phyloP scores from a whole-genome alignment of 176 grass and related monocot genomes.

The Ampelocalamus luodianensis region DNA sequence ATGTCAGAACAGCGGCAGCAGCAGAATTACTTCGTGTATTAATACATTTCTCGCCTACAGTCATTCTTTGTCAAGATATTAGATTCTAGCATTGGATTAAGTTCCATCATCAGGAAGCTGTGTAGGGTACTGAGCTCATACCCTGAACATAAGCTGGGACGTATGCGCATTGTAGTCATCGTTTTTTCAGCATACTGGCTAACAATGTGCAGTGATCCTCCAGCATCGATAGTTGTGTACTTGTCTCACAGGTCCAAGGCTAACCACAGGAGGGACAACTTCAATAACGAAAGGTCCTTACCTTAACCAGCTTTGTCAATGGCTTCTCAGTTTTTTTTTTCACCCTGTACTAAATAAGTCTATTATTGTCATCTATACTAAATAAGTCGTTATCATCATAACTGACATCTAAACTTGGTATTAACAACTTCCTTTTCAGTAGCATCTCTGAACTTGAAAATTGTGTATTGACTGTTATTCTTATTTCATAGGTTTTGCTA shows the following conservation, averaged over 20 bases:
- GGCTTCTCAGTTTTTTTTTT: not conserved
- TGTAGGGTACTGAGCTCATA: not conserved
- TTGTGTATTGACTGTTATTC: too few relatives aligned
- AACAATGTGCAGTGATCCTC: not conserved
- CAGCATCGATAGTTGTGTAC: constrained; percentile 25
- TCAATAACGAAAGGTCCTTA: too few relatives aligned
- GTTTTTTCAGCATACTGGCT: constrained; percentile 5
- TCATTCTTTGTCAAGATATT: not conserved
- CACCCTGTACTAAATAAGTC: not conserved
- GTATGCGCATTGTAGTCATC: not conserved
- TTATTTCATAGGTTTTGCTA: not conserved
- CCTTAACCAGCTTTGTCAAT: too few relatives aligned
- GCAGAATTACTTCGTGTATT: constrained; percentile 18
- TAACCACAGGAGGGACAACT: too few relatives aligned
- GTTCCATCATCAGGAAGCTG: constrained; percentile 26
- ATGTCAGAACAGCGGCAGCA: constrained; percentile 10
- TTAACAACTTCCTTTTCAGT: too few relatives aligned
- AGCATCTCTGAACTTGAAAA: too few relatives aligned
- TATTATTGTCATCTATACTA: not conserved
- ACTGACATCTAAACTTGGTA: too few relatives aligned
- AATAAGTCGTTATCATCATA: not conserved
- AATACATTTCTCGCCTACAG: not conserved
- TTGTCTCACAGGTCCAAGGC: constrained; percentile 5
- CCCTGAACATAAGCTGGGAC: constrained; percentile 9
- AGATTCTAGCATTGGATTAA: not conserved